Base-by-base conservation (phyloP, 768 basidiomycete genomes). In the Lactarius deliciosus region DNA sequence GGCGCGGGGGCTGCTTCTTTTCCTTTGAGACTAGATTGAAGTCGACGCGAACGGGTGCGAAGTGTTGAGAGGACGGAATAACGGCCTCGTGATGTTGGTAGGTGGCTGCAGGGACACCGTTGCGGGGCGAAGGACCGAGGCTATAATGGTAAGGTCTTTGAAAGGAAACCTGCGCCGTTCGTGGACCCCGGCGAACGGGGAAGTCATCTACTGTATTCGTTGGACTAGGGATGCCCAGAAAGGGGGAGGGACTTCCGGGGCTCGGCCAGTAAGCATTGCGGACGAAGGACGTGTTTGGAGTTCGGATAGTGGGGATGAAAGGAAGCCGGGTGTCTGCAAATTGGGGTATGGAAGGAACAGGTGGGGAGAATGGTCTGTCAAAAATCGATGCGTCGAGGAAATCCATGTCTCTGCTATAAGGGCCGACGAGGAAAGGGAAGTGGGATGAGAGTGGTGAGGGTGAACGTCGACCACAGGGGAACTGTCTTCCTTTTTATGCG, bases 1-100 rank as follows among this genome's bases (percentile, higher is more conserved):
- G 81, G 8, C 85, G 79, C 38, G 81, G 80, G 22, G 81, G 78
- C 56, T 79, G 79, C 50, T 74, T 70, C 53, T 73, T 70, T 18
- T 61, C 25, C 28, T 69, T 57, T n/a, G 64, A 53, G 18, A 55
- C 55, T 5, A 53, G 32, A 30, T 55, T 45, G 40, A 13, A 18
- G 7, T 32, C 47, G 20, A 43, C 25, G 57, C 25, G 9, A 47
- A 40, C 20, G 15, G 28, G 45, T 3, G 36, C 20, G 18, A 56
- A 25, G 15, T 10, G 6, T 25, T 30, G 59, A 16, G 59, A n/a
- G 32, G 45, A 15, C 5, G 54, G 60, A 38, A 47, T 7, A 22
- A 47, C 7, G 47, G 43, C 45, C 6, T 30, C 36, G 11, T 56
- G 41, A 38, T 32, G 15, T 50, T 55, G 65, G 15, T 36, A 34